Conservation (phyloP, 805 yeast species). For the Candida nonsorbophila region DNA sequence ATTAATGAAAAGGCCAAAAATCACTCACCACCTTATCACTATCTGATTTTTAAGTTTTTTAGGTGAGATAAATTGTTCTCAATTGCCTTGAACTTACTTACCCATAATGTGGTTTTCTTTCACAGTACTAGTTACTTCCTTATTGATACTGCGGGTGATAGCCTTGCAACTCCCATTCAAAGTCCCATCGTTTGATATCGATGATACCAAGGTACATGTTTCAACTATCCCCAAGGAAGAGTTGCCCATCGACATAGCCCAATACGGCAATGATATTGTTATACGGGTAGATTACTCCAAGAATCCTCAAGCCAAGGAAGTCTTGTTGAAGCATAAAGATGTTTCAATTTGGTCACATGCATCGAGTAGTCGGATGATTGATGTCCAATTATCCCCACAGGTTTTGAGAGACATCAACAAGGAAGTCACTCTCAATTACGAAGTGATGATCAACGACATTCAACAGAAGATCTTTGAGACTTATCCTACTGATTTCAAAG, state of each 20-base stretch:
- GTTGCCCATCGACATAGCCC: constrained; percentile 31
- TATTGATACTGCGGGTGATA: no score
- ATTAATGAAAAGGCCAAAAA: no score
- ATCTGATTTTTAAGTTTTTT: no score
- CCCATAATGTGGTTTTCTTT: no score
- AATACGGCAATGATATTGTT: constrained; percentile 40
- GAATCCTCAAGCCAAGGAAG: constrained; percentile 10
- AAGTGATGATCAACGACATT: constrained; percentile 51
- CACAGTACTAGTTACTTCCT: no score
- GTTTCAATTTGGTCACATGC: constrained; percentile 8
- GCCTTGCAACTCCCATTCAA: no score
- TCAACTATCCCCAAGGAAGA: constrained; percentile 2
- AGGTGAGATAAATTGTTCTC: no score
- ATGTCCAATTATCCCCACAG: constrained; percentile 10
- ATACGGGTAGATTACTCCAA: constrained; percentile 32
- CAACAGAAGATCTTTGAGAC: constrained; percentile 54
- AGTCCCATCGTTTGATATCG: no score
- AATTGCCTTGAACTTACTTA: no score
- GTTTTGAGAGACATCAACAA: constrained; percentile 3
- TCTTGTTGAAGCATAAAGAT: constrained; percentile 9
- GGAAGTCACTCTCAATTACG: constrained; percentile 17
- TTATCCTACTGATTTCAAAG: constrained; percentile 29
- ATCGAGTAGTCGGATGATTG: constrained; percentile 6
- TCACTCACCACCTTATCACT: no score
- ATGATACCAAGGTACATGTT: constrained; percentile 4